phyloP scores from a whole-genome alignment of 345 rosid genomes.

The Erodium maritimum region DNA sequence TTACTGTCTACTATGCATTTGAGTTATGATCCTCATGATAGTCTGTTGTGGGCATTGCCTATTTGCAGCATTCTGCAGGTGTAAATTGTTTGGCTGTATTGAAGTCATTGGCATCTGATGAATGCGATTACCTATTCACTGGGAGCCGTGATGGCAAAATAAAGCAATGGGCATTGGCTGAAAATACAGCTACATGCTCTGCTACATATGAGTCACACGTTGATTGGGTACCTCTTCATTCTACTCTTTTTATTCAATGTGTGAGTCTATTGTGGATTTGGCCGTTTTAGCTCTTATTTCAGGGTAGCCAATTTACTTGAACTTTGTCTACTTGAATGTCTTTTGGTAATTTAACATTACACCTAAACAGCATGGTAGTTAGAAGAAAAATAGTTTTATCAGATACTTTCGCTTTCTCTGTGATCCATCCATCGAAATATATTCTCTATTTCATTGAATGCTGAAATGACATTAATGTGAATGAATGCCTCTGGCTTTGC shows the following conservation, averaged over 20 bases:
- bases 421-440: not conserved
- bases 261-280: not conserved
- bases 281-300: not conserved
- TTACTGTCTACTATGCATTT: not conserved
- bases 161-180: constrained; percentile 82
- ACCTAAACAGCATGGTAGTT: too few relatives aligned
- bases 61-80: constrained; percentile 92
- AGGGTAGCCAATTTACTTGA: not conserved
- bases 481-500: constrained; percentile 13
- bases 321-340: too few relatives aligned
- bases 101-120: constrained; percentile 40
- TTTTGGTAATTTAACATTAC: too few relatives aligned
- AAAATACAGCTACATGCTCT: constrained; percentile 58
- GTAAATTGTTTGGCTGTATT: constrained; percentile 71
- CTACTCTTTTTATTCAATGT: not conserved
- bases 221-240: constrained; percentile 67
- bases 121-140: constrained; percentile 55
- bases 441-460: not conserved
- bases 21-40: not conserved
- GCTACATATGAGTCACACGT: constrained; percentile 99
- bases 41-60: constrained; percentile 14
- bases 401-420: too few relatives aligned
- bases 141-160: constrained; percentile 99
- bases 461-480: not conserved
- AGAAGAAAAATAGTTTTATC: too few relatives aligned